Evolutionary conservation across 2,329 filamentous ascomycete genomes (phyloP), one percentile per base, ranked within the genome.

Genomic region (Talaromyces sp.): DNA sequence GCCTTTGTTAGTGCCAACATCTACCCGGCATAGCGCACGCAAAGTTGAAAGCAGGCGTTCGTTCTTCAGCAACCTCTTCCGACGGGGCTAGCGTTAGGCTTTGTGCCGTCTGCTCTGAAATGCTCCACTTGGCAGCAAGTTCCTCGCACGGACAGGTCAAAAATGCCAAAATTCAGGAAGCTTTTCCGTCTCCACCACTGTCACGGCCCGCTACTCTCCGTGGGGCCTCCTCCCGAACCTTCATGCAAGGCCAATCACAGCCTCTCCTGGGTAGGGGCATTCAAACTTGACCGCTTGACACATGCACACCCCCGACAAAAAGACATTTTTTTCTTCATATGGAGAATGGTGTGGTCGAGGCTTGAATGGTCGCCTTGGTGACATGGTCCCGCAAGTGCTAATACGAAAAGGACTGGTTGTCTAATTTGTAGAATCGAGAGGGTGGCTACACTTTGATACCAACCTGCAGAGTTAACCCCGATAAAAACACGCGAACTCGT

Each of bases 101-200:
- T 47, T 7, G 42, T 13, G 10, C 42, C 19, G 42, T 47, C n/a
- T 47, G 42, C 42, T 47, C 22, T 39, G 36, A n/a, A 39, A 39
- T 39, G 36, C 44, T 47, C 44, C 44, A 47, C 44, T 25, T 22
- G 44, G 33, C 3, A 47, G 19, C 44, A 47, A 47, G 44, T 8
- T 47, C 36, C 3, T 39, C 44, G 44, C 44, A 53, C 49, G 28
- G 28, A 30, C 25, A 19, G 49, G 49, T 17, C 15, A 53, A 30
- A 30, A 30, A 53, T 28, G 49, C 49, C 49, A 53, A 53, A 53
- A 53, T 28, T 53, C 49, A 53, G 49, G 49, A 53, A 53, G 49
- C 25, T 53, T 19, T 52, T 53, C 6, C 8, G 49, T 15, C 49
- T 30, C 49, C 49, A 52, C 49, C 49, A 53, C 49, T 53, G 27